Evolutionary conservation across 768 basidiomycete species (phyloP), one percentile per base, ranked within the genome.

Genomic region (Epithele typhae): DNA sequence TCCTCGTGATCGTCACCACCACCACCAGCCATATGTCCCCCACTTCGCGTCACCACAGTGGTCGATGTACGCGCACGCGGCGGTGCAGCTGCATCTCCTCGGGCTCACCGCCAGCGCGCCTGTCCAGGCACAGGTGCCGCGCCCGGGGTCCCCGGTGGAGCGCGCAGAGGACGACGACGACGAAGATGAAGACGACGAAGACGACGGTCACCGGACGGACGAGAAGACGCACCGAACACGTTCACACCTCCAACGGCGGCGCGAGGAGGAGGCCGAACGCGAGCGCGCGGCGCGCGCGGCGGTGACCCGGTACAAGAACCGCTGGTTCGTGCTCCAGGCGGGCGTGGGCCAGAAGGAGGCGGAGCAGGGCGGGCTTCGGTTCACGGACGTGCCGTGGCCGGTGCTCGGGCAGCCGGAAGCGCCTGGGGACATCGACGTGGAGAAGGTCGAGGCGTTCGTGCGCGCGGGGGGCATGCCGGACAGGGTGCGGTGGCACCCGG

Each of bases 401-500:
- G 54, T 78, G 49, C 61, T 73, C 40, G 52, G 58, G 11, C 56
- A 62, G 11, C 78, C 81, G n/a, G 54, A 53, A 17, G 60, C 55
- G 37, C 65, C 67, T 3, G 74, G 71, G 25, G 79, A 79, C 43
- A 70, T 91, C 45, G 73, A 72, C 8, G 65, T 75, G 6, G 68
- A 70, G n/a, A 70, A 69, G n/a, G 75, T 90, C 40, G 61, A 68
- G 17, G 58, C 61, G 39, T 87, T 91, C 61, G 65, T 92, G 37
- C 64, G 87, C 33, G 84, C 83, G 19, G 76, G n/a, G 51, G 68
- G 14, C 86, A 89, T 63, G 85, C 85, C 14, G 69, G 67, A 9
- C 72, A 77, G 52, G 68, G 74, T 85, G 18, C 72, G 84, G 36
- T 90, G 87, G 87, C 88, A 92, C 59, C 89, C 88, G 3, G 88